Evolutionary conservation across 495 filamentous ascomycete species (phyloP), one percentile per base, ranked within the genome.

Genomic region (Staphylotrichum longicolle): DNA sequence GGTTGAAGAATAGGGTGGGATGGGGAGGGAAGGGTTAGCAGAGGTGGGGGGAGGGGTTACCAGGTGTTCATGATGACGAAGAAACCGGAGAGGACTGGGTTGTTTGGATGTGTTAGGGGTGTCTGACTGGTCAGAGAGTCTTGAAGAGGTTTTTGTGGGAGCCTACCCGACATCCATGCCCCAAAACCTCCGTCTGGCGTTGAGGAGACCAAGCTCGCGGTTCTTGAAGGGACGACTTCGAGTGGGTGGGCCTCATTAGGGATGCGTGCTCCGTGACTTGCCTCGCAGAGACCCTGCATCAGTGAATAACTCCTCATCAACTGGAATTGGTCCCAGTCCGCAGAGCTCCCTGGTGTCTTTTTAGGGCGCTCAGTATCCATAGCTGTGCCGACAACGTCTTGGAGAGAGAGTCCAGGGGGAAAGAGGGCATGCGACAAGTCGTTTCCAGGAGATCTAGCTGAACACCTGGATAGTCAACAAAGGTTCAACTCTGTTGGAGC

Each of bases 141-240:
- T 20, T 47, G 20, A 6, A 47, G 7, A 5, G 45, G 7, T 27
- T 27, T 27, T 27, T 27, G 20, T 27, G 20, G 14, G 34, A 9
- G 30, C 48, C 14, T 34, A 50, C 48, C 48, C 12, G 48, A 34
- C 30, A 50, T 50, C 48, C 48, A 50, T 3, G 48, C 48, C 48
- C 3, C 3, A 11, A 33, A 50, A 7, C 48, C 48, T 11, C 48
- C 48, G 48, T 50, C 48, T 14, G 48, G 48, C 5, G 48, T 30
- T 12, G 48, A 7, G 32, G 42, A 27, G 27, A 50, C 27, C 5
- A 49, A 49, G 46, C 20, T 32, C 32, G 46, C 27, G 4, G 20
- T 33, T 3, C 8, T 8, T 2, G 46, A 32, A 11, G 20, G 46
- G 46, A 30, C 46, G 11, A 27, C 30, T 10, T 49, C 46, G 27